Conservation (phyloP, 2,329 filamentous ascomycete genomes). For the Metarhizium rileyi region DNA sequence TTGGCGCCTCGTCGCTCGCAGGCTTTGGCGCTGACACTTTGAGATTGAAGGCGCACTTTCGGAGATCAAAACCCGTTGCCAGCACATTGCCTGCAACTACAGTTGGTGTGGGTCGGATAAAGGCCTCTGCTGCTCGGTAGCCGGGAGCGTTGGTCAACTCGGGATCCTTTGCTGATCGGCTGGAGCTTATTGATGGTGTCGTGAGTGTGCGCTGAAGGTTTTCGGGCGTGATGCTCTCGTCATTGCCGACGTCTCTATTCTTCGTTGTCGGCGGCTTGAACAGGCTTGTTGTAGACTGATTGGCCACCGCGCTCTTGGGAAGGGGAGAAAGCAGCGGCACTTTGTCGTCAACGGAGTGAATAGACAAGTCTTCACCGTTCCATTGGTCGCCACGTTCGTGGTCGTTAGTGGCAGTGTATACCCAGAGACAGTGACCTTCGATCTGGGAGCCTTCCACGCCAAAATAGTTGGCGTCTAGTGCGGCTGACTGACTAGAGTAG, state of each 20-base stretch:
- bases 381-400: conserved; percentile 87
- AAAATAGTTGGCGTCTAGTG: conserved; percentile 94
- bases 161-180: conserved; percentile 39
- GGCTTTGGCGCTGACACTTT: conserved; percentile 51
- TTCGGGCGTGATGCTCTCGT: conserved; percentile 55
- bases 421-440: conserved; percentile 84
- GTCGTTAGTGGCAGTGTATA: conserved; percentile 74
- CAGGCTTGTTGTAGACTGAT: conserved; percentile 36
- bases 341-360: conserved; percentile 77
- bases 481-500: conserved; percentile 83
- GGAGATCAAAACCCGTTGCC: conserved; percentile 73
- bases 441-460: conserved; percentile 75
- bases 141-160: conserved; percentile 58
- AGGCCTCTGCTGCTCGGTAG: conserved; percentile 85
- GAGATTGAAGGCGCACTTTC: conserved; percentile 67
- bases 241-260: conserved; percentile 34
- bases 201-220: conserved; percentile 69
- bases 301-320: conserved; percentile 29
- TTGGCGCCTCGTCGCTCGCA: conserved; percentile 56
- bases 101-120: conserved; percentile 75
- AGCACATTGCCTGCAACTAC: conserved; percentile 61
- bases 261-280: conserved; percentile 13
- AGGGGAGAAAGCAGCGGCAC: conserved; percentile 42
- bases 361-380: conserved; percentile 96
- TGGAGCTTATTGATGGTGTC: conserved; percentile 55